Conservation (phyloP, 2,329 filamentous ascomycete species). For the Scolecobasidium constrictum region DNA sequence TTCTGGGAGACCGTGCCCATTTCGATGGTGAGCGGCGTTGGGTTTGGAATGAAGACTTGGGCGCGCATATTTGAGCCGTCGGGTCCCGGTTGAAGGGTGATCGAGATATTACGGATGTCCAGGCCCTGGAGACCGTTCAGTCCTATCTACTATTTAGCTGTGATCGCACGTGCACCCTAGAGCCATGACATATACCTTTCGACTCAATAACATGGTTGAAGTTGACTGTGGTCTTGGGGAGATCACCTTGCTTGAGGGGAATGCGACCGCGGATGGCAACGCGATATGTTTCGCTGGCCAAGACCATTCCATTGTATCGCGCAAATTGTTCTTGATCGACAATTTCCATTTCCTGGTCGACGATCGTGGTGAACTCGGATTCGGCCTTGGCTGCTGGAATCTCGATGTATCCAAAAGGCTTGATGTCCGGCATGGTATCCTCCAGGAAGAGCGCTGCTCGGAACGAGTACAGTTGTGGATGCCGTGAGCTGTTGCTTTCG, state of each 20-base stretch:
- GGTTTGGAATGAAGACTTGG: slow-evolving; percentile 51
- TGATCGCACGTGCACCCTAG: background rate
- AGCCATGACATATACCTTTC: slow-evolving; percentile 32
- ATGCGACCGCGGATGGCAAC: slow-evolving; percentile 43
- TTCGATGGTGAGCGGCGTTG: slow-evolving; percentile 51
- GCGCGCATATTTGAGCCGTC: slow-evolving; percentile 51
- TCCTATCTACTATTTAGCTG: slow-evolving; percentile 28
- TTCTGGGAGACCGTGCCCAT: slow-evolving; percentile 56
- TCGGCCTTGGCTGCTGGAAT: slow-evolving; percentile 35
- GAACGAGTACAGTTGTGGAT: slow-evolving; percentile 45
- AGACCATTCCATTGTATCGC: slow-evolving; percentile 37
- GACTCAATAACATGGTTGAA: slow-evolving; percentile 48
- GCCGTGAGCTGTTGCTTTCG: slow-evolving; percentile 37
- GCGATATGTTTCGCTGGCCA: slow-evolving; percentile 37
- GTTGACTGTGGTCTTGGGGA: slow-evolving; percentile 39
- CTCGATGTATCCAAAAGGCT: slow-evolving; percentile 32
- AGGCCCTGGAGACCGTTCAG: slow-evolving; percentile 49
- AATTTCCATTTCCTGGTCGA: slow-evolving; percentile 36
- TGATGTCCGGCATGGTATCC: slow-evolving; percentile 19
- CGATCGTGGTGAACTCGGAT: slow-evolving; percentile 28
- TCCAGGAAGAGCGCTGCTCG: slow-evolving; percentile 39
- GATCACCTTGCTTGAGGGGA: slow-evolving; percentile 36
- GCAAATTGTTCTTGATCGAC: slow-evolving; percentile 34
- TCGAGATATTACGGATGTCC: slow-evolving; percentile 38
- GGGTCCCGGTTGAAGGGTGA: slow-evolving; percentile 26